A percentile compares a stretch with the other conserved stretches of the same genome.
These are phyloP conservation scores for Hemerocallis citrina DNA, from an alignment of 106 monocot species.

Conservation along the genomic window DNA sequence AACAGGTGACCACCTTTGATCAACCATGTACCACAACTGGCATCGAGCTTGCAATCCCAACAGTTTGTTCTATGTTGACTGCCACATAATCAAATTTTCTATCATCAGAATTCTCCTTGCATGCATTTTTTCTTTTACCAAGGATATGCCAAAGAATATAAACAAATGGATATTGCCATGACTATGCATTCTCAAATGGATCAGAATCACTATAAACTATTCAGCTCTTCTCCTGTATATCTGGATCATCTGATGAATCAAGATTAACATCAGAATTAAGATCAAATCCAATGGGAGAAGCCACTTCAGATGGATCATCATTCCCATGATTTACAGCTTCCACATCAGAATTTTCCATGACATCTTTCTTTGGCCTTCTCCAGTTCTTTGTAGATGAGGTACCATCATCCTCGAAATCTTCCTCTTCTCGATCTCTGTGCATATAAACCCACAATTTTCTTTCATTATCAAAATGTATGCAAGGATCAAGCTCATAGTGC, in stretches of 20 bases:
- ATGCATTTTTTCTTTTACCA: slow-evolving; percentile 35
- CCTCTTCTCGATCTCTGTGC: slow-evolving; percentile 83
- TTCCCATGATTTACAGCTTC: slow-evolving; percentile 13
- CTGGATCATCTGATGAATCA: slow-evolving; percentile 18
- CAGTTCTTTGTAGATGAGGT: slow-evolving; percentile 94
- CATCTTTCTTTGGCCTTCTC: slow-evolving; percentile 84
- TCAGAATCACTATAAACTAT: slow-evolving; percentile 30
- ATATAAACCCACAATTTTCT: slow-evolving; percentile 95
- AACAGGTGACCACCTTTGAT: slow-evolving; percentile 1
- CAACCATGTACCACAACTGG: slow-evolving; percentile 18
- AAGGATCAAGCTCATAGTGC: slow-evolving; percentile 95
- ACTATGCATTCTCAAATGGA: not conserved
- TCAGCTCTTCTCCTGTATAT: slow-evolving; percentile 16
- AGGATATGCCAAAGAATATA: slow-evolving; percentile 14
- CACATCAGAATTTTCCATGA: slow-evolving; percentile 23
- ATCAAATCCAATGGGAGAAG: slow-evolving; percentile 36
- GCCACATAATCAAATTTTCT: slow-evolving; percentile 51
- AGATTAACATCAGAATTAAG: slow-evolving; percentile 39
- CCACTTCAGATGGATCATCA: slow-evolving; percentile 22
- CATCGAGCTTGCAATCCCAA: slow-evolving; percentile 25
- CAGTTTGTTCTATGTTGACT: slow-evolving; percentile 22
- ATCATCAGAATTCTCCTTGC: slow-evolving; percentile 55
- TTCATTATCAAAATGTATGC: slow-evolving; percentile 77
- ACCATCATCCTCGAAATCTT: slow-evolving; percentile 99
- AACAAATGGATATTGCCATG: slow-evolving; percentile 23